Evolutionary conservation across 768 basidiomycete species (phyloP).

Genomic region (Tephrocybe sp.): DNA sequence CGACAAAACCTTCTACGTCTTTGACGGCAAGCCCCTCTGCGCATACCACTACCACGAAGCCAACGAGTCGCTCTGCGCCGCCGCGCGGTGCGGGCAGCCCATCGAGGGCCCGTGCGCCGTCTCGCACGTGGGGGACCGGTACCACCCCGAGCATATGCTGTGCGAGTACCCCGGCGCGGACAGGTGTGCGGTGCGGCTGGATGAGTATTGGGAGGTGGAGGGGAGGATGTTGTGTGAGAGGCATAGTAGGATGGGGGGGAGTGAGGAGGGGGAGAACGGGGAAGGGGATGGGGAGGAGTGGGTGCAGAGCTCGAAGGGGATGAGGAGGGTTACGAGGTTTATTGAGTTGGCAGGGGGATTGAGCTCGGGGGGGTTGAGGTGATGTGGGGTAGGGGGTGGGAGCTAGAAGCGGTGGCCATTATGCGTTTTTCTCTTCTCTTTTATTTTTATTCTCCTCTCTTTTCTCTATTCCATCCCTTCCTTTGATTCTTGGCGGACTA

Average conservation of each 20-base stretch:
- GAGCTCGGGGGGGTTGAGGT: conserved; percentile 4
- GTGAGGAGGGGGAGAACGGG: conserved; percentile 26
- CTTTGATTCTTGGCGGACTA: background rate
- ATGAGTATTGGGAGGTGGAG: conserved; percentile 90
- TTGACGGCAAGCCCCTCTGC: conserved; percentile 88
- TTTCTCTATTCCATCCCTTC: background rate
- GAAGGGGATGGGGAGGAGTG: conserved; percentile 30
- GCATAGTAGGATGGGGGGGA: conserved; percentile 39
- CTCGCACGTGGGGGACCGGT: conserved; percentile 76
- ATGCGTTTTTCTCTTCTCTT: background rate
- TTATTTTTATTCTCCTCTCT: background rate
- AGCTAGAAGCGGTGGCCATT: background rate
- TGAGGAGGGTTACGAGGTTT: conserved; percentile 78
- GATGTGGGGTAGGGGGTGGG: conserved; percentile 6
- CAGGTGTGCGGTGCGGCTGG: conserved; percentile 55
- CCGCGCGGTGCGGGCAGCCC: conserved; percentile 76
- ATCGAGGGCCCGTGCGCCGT: conserved; percentile 94
- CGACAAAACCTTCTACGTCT: conserved; percentile 89
- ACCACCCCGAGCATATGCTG: conserved; percentile 85
- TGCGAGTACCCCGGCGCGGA: conserved; percentile 67
- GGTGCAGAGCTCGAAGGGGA: conserved; percentile 51
- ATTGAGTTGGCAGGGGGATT: conserved; percentile 61
- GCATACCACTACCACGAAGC: conserved; percentile 92
- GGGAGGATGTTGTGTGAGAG: conserved; percentile 84
- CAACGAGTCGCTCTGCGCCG: conserved; percentile 86